phyloP scores from a whole-genome alignment of 2,329 filamentous ascomycete species.

The Claviceps citrina region DNA sequence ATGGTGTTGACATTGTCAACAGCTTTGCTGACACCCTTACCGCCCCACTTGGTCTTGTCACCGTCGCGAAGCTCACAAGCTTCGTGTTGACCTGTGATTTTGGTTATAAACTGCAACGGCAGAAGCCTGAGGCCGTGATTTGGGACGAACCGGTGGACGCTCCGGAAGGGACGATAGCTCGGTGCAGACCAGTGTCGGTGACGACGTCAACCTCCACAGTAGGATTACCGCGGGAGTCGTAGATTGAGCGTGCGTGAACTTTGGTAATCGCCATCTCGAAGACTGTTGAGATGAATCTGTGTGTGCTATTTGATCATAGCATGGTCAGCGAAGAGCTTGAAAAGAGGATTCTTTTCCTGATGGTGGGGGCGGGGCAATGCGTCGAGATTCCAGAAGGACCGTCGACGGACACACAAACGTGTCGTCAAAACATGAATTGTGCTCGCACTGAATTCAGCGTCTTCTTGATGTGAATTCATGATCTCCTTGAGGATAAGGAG shows the following conservation, averaged over 20 bases:
- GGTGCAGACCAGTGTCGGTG: constrained; percentile 91
- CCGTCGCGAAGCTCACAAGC: constrained; percentile 82
- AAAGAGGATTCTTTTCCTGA: neutral
- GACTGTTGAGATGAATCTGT: constrained; percentile 1
- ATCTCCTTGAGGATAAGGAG: neutral
- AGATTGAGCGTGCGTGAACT: constrained; percentile 87
- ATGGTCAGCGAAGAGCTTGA: constrained; percentile 2
- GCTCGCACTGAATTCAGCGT: neutral
- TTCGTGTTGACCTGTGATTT: constrained; percentile 61
- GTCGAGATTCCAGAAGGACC: neutral
- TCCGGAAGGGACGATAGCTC: constrained; percentile 91
- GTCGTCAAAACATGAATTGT: neutral
- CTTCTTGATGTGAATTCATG: neutral
- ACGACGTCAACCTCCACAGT: constrained; percentile 97
- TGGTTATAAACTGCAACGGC: constrained; percentile 15
- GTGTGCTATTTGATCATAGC: neutral
- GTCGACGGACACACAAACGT: neutral
- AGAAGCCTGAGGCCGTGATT: constrained; percentile 10
- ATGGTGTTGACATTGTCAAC: constrained; percentile 71
- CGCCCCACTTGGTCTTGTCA: constrained; percentile 72
- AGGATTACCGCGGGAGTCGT: constrained; percentile 96
- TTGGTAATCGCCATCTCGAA: constrained; percentile 76
- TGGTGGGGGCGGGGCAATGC: constrained; percentile 6
- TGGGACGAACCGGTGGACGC: constrained; percentile 68
- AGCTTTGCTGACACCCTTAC: constrained; percentile 78